Base-by-base conservation (phyloP, 2,329 filamentous ascomycete genomes). In the Juglanconis juglandina region DNA sequence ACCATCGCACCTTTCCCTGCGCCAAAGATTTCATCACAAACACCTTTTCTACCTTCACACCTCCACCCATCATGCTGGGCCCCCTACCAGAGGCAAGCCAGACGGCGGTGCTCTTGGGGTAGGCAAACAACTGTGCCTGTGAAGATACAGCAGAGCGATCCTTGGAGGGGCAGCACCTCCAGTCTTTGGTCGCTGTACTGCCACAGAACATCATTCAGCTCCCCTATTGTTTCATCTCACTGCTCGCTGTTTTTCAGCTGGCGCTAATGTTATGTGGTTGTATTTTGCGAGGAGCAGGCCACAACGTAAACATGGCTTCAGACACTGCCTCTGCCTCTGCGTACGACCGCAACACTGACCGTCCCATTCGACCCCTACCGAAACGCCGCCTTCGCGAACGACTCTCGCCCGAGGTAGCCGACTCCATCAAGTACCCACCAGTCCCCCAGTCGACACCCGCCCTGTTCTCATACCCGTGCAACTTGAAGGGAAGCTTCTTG, bases 341-440 rank as follows among this genome's bases (percentile, higher is more conserved):
- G 91, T 62, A 62, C 53, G 57, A 62, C 14, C 58, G 49, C 37
- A 51, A 51, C 39, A 49, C 92, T 66, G 91, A 96, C 72, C 88
- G 95, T 75, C 90, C 94, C 63, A 99, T 99, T 72, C 89, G 92
- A 71, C 95, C 95, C 59, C 79, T 99, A 63, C 95, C 95, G 48
- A 95, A 91, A 76, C 89, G 92, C 69, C 89, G 91, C 65, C 83
- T 99, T 58, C 91, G 93, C 68, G 92, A 95, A 72, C 87, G 91
- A 59, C 81, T 99, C 56, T 93, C 94, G 37, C 88, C 91, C 62
- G 91, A 96, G 73, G 87, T 90, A 68, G 92, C 90, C 59, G 88
- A 89, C 56, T 86, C 88, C 35, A 95, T 97, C 68, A 82, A 88
- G 67, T 96, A 92, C 68, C 93, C 94, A 8, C 87, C 90, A 4